Conservation (phyloP, 495 filamentous ascomycete genomes). For the Monascus purpureus region DNA sequence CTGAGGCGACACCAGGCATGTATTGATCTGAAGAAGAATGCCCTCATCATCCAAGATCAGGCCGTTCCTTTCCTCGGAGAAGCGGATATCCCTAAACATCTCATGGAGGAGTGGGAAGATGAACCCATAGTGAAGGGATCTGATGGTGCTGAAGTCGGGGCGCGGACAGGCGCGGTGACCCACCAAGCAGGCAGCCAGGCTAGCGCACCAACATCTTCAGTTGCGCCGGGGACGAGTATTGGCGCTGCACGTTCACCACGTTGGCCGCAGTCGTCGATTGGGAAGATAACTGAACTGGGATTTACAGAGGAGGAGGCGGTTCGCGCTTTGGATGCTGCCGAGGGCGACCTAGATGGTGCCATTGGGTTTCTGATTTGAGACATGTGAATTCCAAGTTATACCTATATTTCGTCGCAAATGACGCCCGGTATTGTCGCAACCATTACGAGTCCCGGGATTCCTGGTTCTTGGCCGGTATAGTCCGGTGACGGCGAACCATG, state of each 20-base stretch:
- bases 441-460: too few relatives aligned
- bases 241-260: slow-evolving; percentile 16
- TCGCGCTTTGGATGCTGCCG: slow-evolving; percentile 65
- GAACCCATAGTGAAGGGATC: slow-evolving; percentile 82
- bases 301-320: slow-evolving; percentile 66
- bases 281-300: slow-evolving; percentile 64
- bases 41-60: slow-evolving; percentile 72
- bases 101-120: slow-evolving; percentile 50
- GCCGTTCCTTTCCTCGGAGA: slow-evolving; percentile 85
- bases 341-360: slow-evolving; percentile 75
- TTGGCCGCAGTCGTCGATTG: slow-evolving; percentile 28
- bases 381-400: not conserved
- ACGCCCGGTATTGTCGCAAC: too few relatives aligned
- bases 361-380: slow-evolving; percentile 62
- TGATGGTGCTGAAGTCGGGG: slow-evolving; percentile 73
- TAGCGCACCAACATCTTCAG: slow-evolving; percentile 8
- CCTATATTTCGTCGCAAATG: too few relatives aligned
- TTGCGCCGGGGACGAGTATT: slow-evolving; percentile 9
- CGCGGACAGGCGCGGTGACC: slow-evolving; percentile 67
- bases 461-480: too few relatives aligned
- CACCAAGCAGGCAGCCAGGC: slow-evolving; percentile 34
- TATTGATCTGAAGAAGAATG: slow-evolving; percentile 71
- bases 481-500: too few relatives aligned
- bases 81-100: slow-evolving; percentile 75
- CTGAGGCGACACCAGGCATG: slow-evolving; percentile 84